Conservation (phyloP, 164 flowering plant genomes). For the Kalanchoe fedtschenkoi region DNA sequence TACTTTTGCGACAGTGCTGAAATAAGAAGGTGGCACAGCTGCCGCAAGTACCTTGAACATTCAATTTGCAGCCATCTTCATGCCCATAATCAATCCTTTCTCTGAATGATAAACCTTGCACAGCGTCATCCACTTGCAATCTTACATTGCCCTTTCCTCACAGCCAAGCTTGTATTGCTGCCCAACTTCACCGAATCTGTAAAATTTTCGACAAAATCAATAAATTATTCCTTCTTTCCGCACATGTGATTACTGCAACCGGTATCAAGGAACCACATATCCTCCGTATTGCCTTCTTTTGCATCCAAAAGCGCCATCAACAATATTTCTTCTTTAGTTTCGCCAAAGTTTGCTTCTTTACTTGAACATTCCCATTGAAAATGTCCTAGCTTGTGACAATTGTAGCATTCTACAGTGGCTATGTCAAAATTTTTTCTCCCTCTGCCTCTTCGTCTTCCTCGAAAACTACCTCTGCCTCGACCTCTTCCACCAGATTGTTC, state of each 20-base stretch:
- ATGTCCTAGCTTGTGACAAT: not conserved
- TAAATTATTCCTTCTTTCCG: not conserved
- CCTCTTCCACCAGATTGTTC: not conserved
- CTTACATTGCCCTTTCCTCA: not conserved
- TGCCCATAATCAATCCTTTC: not conserved
- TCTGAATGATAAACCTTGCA: not conserved
- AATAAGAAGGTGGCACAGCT: not conserved
- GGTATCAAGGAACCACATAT: not conserved
- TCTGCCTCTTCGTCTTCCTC: not conserved
- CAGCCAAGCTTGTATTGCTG: not conserved
- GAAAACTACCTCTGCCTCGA: not conserved
- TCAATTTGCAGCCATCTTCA: not conserved
- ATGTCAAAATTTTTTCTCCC: too few relatives aligned
- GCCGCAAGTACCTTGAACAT: not conserved
- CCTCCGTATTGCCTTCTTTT: not conserved
- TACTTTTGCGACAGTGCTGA: not conserved
- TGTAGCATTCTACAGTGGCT: not conserved
- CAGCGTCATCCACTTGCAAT: not conserved
- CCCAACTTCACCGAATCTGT: not conserved
- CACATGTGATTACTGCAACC: not conserved
- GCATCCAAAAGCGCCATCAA: not conserved
- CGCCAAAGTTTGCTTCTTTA: not conserved
- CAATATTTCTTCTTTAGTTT: constrained; percentile 2
- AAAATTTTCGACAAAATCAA: too few relatives aligned
- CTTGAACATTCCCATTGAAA: not conserved